Percentiles rank a stretch among this genome's conserved stretches.
Conservation (phyloP, 1,284 basidiomycete species). For the Apiotrichum porosum region DNA sequence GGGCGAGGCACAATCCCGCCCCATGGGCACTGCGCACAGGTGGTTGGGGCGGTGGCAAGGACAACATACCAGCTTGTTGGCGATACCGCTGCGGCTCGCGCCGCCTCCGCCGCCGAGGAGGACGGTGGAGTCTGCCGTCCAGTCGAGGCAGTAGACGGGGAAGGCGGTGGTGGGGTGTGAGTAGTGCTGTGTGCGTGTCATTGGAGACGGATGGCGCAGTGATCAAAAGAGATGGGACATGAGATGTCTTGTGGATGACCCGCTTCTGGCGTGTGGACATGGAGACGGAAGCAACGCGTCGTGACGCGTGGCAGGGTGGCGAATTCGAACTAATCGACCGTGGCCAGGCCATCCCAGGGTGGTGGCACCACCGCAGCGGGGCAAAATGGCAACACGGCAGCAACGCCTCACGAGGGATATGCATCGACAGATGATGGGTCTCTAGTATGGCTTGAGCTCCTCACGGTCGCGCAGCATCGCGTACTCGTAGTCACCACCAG, state of each 20-base stretch:
- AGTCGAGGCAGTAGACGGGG: conserved; percentile 83
- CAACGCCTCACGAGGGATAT: no score
- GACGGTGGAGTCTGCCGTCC: conserved; percentile 66
- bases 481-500: conserved; percentile 34
- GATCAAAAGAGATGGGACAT: no score
- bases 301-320: no score
- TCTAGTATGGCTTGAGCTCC: conserved; percentile 38
- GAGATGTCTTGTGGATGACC: no score
- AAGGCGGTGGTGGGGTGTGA: conserved; percentile 69
- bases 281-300: no score
- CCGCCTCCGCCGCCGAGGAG: conserved; percentile 88
- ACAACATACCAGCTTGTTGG: conserved; percentile 81
- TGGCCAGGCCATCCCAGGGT: no score
- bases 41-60: background rate
- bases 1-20: background rate
- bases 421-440: no score
- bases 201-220: conserved; percentile 8
- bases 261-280: no score
- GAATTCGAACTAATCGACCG: no score
- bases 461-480: conserved; percentile 35
- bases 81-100: conserved; percentile 70
- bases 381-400: no score
- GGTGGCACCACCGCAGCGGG: no score
- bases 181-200: conserved; percentile 74
- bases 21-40: background rate